Percentiles rank a stretch among this genome's conserved stretches.
Evolutionary conservation across 345 rosid species (phyloP).

Genomic region (Linum usitatissimum): DNA sequence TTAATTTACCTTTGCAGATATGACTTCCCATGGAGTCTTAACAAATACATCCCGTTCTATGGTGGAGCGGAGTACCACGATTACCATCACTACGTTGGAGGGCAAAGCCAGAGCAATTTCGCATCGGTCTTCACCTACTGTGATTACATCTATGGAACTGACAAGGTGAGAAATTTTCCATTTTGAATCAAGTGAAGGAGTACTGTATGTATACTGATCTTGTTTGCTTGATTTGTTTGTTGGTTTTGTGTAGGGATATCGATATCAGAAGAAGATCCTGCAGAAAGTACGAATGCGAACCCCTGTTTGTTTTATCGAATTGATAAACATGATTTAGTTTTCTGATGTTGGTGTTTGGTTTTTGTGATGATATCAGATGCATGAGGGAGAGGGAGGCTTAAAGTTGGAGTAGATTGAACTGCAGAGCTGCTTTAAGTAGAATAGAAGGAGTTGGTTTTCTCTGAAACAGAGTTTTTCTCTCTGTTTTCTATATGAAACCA

Average conservation of each 20-base stretch:
- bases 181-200: constrained; percentile 2
- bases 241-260: constrained; percentile 53
- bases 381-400: background rate
- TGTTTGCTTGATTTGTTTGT: constrained; percentile 7
- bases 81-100: constrained; percentile 19
- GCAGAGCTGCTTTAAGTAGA: background rate
- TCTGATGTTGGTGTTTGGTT: background rate
- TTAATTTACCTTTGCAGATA: constrained; percentile 6
- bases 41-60: constrained; percentile 15
- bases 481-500: too few species aligned
- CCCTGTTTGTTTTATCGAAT: background rate
- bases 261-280: constrained; percentile 74
- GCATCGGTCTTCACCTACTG: constrained; percentile 19
- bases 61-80: constrained; percentile 22
- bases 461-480: too few species aligned
- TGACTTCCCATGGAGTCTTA: constrained; percentile 15
- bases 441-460: too few species aligned
- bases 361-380: background rate
- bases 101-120: constrained; percentile 13
- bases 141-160: constrained; percentile 19
- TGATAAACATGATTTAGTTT: background rate
- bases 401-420: background rate
- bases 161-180: constrained; percentile 4
- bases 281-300: constrained; percentile 34
- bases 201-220: too few species aligned